These are phyloP conservation scores for Scleroderma citrinum DNA, from an alignment of 768 basidiomycete species.

Conservation along the genomic window DNA sequence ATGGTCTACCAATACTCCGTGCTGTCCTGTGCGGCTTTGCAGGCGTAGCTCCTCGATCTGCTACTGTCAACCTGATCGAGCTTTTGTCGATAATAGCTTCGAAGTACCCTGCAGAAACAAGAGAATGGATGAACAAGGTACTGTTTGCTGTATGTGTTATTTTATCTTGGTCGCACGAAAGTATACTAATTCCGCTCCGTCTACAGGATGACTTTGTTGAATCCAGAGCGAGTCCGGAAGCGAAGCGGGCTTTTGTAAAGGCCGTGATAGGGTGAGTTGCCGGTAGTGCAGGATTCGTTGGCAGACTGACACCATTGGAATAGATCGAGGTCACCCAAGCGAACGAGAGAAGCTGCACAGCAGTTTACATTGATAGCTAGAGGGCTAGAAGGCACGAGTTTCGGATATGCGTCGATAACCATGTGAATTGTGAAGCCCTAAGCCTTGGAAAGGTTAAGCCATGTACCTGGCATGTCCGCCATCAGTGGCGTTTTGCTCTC, in stretches of 20 bases:
- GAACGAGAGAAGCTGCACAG: constrained; percentile 76
- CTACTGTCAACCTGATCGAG: constrained; percentile 79
- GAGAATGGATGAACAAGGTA: constrained; percentile 69
- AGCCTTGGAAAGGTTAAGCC: background rate
- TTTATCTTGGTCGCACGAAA: constrained; percentile 1
- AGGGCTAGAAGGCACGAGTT: constrained; percentile 79
- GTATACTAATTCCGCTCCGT: background rate
- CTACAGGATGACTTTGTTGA: constrained; percentile 65
- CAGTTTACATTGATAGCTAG: constrained; percentile 83
- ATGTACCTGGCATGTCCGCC: background rate
- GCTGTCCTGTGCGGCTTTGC: constrained; percentile 79
- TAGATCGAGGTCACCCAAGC: constrained; percentile 67
- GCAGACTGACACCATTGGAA: background rate
- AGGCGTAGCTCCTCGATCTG: constrained; percentile 76
- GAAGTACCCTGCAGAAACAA: constrained; percentile 48
- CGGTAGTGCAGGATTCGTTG: background rate
- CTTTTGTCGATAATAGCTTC: constrained; percentile 63
- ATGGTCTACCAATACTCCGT: constrained; percentile 65
- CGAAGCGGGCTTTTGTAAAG: constrained; percentile 75
- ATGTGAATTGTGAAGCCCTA: constrained; percentile 31
- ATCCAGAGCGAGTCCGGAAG: constrained; percentile 65
- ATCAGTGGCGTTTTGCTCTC: background rate
- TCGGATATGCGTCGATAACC: constrained; percentile 71
- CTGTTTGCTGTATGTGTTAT: constrained; percentile 50
- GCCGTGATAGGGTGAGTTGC: constrained; percentile 55